phyloP scores from a whole-genome alignment of 106 monocot genomes.

The Allium sativum region DNA sequence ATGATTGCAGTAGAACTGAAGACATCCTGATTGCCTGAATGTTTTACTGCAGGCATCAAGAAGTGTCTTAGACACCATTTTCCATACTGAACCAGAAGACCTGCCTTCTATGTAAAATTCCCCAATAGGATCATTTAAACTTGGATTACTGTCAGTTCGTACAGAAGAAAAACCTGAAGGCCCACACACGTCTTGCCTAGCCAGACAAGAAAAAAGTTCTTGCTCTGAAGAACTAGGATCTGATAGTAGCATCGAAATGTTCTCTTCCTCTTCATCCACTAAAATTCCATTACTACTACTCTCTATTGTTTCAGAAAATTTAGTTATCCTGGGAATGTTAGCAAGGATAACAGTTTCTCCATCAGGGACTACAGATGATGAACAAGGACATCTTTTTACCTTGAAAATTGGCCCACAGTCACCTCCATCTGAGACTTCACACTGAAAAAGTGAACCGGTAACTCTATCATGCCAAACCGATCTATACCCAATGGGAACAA shows the following conservation, averaged over 20 bases:
- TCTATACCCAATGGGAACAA: slow-evolving; percentile 85
- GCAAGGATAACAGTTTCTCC: slow-evolving; percentile 49
- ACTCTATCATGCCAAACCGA: slow-evolving; percentile 85
- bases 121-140: slow-evolving; percentile 49
- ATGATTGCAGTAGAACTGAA: slow-evolving; percentile 65
- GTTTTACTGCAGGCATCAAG: slow-evolving; percentile 43
- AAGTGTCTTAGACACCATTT: slow-evolving; percentile 56
- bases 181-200: slow-evolving; percentile 9
- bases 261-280: slow-evolving; percentile 36
- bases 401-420: slow-evolving; percentile 73
- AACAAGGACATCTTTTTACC: slow-evolving; percentile 77
- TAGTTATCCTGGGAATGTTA: slow-evolving; percentile 14
- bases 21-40: slow-evolving; percentile 46
- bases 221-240: slow-evolving; percentile 48
- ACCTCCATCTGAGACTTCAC: slow-evolving; percentile 77
- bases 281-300: slow-evolving; percentile 3
- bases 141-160: slow-evolving; percentile 13
- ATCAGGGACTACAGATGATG: slow-evolving; percentile 28
- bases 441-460: slow-evolving; percentile 89
- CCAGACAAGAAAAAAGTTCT: slow-evolving; percentile 38
- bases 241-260: slow-evolving; percentile 44
- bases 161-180: slow-evolving; percentile 4
- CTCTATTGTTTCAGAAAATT: slow-evolving; percentile 22
- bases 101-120: slow-evolving; percentile 72
- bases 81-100: slow-evolving; percentile 76